These are phyloP conservation scores for Podaxis rugospora DNA, from an alignment of 768 basidiomycete species.

Conservation along the genomic window DNA sequence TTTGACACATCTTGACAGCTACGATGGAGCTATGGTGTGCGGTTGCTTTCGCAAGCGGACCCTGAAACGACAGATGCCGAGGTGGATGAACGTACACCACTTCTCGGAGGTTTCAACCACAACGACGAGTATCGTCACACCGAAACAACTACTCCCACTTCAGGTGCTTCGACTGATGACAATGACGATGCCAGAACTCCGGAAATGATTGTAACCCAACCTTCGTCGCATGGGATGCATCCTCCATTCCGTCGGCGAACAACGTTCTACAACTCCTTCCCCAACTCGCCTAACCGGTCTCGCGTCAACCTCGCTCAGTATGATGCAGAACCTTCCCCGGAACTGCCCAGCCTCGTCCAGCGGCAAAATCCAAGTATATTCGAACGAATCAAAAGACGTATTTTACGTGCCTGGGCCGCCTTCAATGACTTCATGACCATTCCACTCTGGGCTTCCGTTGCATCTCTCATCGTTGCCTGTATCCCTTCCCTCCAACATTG, in stretches of 20 bases:
- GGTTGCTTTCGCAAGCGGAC: constrained; percentile 71
- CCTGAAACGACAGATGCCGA: constrained; percentile 20
- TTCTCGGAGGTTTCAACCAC: constrained; percentile 21
- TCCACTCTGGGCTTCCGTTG: constrained; percentile 76
- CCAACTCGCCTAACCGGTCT: constrained; percentile 49
- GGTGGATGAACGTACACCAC: constrained; percentile 30
- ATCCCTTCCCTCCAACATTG: constrained; percentile 69
- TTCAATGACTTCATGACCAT: constrained; percentile 82
- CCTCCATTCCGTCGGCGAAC: constrained; percentile 24
- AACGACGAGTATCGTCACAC: constrained; percentile 12
- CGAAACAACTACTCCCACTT: constrained; percentile 11
- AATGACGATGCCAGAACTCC: constrained; percentile 2
- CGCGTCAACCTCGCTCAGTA: constrained; percentile 27
- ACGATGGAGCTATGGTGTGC: constrained; percentile 93
- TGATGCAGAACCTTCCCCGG: constrained; percentile 18
- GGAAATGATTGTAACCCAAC: constrained; percentile 2
- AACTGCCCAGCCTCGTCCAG: constrained; percentile 4
- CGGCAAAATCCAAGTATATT: constrained; percentile 12
- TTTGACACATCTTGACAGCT: constrained; percentile 41
- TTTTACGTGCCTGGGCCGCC: constrained; percentile 28
- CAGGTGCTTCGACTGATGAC: constrained; percentile 9
- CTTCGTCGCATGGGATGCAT: not conserved
- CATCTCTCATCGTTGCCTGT: constrained; percentile 74
- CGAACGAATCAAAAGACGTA: constrained; percentile 18
- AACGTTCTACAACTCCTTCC: constrained; percentile 62